Evolutionary conservation across 2,329 filamentous ascomycete genomes (phyloP), one percentile per base, ranked within the genome.

Genomic region (Calonectria honghensis): DNA sequence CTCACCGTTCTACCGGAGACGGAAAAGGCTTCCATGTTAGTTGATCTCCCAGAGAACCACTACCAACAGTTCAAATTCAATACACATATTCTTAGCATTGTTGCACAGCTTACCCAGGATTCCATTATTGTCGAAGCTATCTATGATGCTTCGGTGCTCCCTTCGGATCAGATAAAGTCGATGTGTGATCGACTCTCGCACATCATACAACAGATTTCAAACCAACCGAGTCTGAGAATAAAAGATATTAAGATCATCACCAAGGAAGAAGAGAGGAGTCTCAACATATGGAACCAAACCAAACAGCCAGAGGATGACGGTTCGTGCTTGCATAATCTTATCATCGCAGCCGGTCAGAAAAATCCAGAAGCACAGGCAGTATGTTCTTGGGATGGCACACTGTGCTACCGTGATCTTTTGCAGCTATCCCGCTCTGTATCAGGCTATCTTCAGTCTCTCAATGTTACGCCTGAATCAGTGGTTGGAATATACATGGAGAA

Each of bases 1-100:
- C n/a, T 68, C 20, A 50, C 48, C n/a, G 31, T 68, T 6, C 48
- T 52, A 13, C 65, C 65, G 16, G 14, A 32, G 24, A 24, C 45
- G 16, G 2, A 3, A 48, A 48, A n/a, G 20, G 2, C 18, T 39
- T 39, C 45, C 3, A 48, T 48, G 9, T 16, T 48, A 4, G 20
- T 48, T 48, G 45, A 48, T 10, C 45, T 48, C 2, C 45, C 45
- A 6, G 11, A 48, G n/a, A 48, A 48, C 20, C 45, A 48, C 18
- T 20, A 48, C 3, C 45, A 48, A n/a, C 45, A 48, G n/a, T n/a
- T 48, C 18, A 48, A 48, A 48, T 48, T 48, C n/a, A 48, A 24
- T 6, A n/a, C 45, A 48, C 18, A 48, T 24, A 48, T 48, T 24
- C 45, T 48, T n/a, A 48, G n/a, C n/a, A 48, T 48, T 16, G 20